Evolutionary conservation across 805 yeast species (phyloP), one percentile per base, ranked within the genome.

Genomic region (Suhomyces vadensis): DNA sequence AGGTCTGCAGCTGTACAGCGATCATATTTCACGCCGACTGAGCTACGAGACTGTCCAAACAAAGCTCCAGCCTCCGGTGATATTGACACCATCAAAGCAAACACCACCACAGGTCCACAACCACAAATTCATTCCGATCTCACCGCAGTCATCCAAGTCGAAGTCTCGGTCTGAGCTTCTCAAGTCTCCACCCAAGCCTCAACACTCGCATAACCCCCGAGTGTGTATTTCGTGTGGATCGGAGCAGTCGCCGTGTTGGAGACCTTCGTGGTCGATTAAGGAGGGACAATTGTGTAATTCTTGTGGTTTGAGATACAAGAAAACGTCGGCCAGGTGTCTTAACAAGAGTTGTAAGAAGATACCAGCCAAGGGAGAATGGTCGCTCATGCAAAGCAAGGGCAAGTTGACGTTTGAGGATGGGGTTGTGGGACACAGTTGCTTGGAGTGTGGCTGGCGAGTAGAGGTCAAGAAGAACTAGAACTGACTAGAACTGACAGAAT

Each of bases 221-320:
- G 78, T 77, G 42, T 92, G 99, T 61, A 82, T 92, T 22, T 88
- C 97, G 5, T 92, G 99, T 67, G 89, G 90, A 5, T 81, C 94
- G 1, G 85, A 83, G 44, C 94, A 87, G 54, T 87, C 95, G 5
- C 99, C 99, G 4, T 92, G 99, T 65, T 92, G 99, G 99, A 79
- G 99, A 60, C 99, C 99, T 1, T 85, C 95, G 4, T 92, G 99
- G 99, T 83, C 92, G 3, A 74, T 82, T 21, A 73, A 82, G 52
- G 89, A 86, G 49, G 98, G 97, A n/a, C 98, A 91, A 69, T 75
- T 92, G 53, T 92, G 99, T 72, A 92, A 92, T 62, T 88, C 97
- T 1, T 92, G 99, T 67, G 99, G 99, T 1, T 73, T 92, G 56
- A 75, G 99, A 52, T 92, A 87, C 70, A 91, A 94, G 65, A 92